phyloP scores from a whole-genome alignment of 352 stramenopile genomes.

The Elongisporangium anandrum region DNA sequence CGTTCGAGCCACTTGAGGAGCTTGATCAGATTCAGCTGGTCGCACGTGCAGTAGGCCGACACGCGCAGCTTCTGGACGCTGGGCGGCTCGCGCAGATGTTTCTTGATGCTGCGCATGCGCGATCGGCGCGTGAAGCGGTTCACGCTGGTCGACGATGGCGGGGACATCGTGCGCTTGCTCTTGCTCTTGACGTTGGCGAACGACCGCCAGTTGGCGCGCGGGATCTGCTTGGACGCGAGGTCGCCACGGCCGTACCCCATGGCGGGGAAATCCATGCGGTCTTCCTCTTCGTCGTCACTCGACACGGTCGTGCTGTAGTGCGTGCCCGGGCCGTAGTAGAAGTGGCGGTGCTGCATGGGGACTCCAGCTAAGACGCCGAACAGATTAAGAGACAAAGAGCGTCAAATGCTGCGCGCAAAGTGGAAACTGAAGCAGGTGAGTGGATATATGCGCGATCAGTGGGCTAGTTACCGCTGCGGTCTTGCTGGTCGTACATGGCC shows the following conservation, averaged over 20 bases:
- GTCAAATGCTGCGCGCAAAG: neutral
- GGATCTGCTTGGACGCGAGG: constrained; percentile 21
- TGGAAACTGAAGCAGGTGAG: neutral
- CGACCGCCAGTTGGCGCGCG: constrained; percentile 54
- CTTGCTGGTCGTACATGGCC: constrained; percentile 60
- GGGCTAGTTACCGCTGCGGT: constrained; percentile 10
- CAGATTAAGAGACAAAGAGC: neutral
- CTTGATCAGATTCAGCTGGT: constrained; percentile 84
- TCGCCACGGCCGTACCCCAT: constrained; percentile 27
- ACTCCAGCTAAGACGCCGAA: constrained; percentile 9
- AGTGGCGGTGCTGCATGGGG: constrained; percentile 36
- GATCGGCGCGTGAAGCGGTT: constrained; percentile 76
- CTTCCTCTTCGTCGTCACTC: constrained; percentile 36
- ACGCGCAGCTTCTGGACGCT: constrained; percentile 78
- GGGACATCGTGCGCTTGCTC: constrained; percentile 37
- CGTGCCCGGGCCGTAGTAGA: constrained; percentile 49
- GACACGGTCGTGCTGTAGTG: constrained; percentile 43
- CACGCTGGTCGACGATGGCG: constrained; percentile 37
- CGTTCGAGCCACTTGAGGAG: constrained; percentile 84
- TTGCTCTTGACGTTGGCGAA: constrained; percentile 33
- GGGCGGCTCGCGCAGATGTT: constrained; percentile 61
- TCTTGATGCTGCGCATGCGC: constrained; percentile 83
- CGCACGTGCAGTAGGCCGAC: constrained; percentile 82
- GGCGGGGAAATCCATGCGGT: constrained; percentile 39
- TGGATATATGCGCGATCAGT: neutral